phyloP scores from a whole-genome alignment of 352 stramenopile genomes.

The Phytophthora hybrid region DNA sequence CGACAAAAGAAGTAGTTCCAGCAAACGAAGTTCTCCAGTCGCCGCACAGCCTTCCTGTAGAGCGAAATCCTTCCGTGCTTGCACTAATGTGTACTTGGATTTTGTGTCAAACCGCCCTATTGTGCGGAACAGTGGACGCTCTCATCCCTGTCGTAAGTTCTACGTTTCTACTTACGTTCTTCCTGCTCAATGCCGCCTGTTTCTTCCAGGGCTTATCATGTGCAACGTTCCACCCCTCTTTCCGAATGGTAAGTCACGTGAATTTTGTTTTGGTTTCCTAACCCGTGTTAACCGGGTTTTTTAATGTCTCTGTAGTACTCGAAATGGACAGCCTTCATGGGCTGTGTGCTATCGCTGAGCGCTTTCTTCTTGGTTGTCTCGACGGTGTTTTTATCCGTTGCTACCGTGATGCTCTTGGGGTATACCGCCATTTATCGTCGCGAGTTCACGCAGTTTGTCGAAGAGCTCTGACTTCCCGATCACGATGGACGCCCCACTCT shows the following conservation, averaged over 20 bases:
- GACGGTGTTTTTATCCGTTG: conserved; percentile 41
- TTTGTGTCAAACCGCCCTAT: conserved; percentile 40
- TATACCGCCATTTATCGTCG: conserved; percentile 43
- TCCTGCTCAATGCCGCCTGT: conserved; percentile 60
- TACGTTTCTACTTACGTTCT: conserved; percentile 59
- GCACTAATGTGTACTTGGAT: conserved; percentile 36
- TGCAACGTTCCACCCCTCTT: conserved; percentile 44
- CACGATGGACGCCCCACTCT: conserved; percentile 13
- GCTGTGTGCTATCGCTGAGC: conserved; percentile 49
- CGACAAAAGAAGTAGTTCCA: neutral
- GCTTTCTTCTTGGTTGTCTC: conserved; percentile 62
- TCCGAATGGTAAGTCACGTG: conserved; percentile 49
- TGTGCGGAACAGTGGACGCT: conserved; percentile 52
- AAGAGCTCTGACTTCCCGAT: conserved; percentile 33
- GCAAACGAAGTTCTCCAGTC: neutral
- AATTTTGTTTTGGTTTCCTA: neutral
- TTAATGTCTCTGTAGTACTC: conserved; percentile 45
- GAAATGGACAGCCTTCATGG: conserved; percentile 57
- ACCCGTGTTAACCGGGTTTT: neutral
- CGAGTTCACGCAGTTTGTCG: conserved; percentile 36
- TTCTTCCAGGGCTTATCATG: conserved; percentile 64
- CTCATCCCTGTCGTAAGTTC: conserved; percentile 55
- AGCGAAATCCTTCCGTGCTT: conserved; percentile 5
- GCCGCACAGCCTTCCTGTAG: neutral
- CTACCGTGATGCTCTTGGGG: conserved; percentile 28